These are phyloP conservation scores for Leccinum pachyderme DNA, from an alignment of 1,284 basidiomycete genomes.

Conservation along the genomic window DNA sequence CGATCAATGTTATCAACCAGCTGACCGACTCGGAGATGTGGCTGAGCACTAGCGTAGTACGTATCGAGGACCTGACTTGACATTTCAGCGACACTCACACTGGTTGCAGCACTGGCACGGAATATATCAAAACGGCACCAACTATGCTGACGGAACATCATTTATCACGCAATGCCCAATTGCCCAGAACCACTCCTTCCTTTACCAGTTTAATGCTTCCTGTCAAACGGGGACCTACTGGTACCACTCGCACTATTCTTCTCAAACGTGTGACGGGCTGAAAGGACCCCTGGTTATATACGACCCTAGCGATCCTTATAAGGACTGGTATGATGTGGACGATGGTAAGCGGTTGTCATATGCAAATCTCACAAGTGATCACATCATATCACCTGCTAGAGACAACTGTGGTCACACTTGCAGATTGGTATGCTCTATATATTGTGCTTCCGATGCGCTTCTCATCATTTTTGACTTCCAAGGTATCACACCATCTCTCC, in stretches of 20 bases:
- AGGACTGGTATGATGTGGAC: slow-evolving; percentile 34
- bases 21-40: slow-evolving; percentile 32
- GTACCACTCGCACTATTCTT: slow-evolving; percentile 45
- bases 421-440: slow-evolving; percentile 23
- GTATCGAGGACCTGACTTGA: slow-evolving; percentile 19
- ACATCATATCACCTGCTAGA: slow-evolving; percentile 13
- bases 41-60: slow-evolving; percentile 32
- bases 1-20: slow-evolving; percentile 29
- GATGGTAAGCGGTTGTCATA: slow-evolving; percentile 27
- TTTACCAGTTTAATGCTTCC: slow-evolving; percentile 34
- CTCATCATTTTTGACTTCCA: slow-evolving; percentile 28
- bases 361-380: background rate
- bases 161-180: slow-evolving; percentile 48
- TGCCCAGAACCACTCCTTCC: slow-evolving; percentile 35
- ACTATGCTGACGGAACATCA: slow-evolving; percentile 24
- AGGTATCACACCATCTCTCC: slow-evolving; percentile 28
- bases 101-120: slow-evolving; percentile 40
- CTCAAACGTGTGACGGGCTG: slow-evolving; percentile 34
- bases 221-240: slow-evolving; percentile 42
- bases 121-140: slow-evolving; percentile 29
- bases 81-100: slow-evolving; percentile 20
- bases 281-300: slow-evolving; percentile 33
- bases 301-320: slow-evolving; percentile 35
- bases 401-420: slow-evolving; percentile 30
- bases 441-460: background rate